phyloP scores from a whole-genome alignment of 2,329 filamentous ascomycete genomes.

The Cladosporium colombiae region DNA sequence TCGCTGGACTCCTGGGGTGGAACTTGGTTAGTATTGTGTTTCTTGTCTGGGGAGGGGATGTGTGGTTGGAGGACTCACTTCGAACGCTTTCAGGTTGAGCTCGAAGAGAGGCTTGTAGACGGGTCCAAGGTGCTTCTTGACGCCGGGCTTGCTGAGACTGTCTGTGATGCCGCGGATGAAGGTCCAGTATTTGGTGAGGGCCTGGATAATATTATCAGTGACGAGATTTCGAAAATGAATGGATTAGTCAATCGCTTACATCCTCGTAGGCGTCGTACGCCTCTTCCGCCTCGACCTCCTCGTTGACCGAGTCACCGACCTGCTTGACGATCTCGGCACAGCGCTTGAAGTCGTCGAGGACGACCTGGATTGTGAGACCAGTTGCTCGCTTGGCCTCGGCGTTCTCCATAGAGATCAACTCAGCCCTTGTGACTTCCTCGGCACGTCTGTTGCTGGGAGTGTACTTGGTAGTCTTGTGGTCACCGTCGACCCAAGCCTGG shows the following conservation, averaged over 20 bases:
- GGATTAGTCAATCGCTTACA: neutral
- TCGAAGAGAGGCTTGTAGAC: constrained; percentile 12
- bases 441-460: constrained; percentile 4
- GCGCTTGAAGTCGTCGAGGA: constrained; percentile 11
- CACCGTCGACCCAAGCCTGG: constrained; percentile 7
- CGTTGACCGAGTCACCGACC: constrained; percentile 3
- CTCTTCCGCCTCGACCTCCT: constrained; percentile 1
- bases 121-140: constrained; percentile 12
- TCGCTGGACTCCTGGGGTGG: neutral
- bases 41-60: too few species aligned
- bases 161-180: constrained; percentile 9
- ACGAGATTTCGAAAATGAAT: neutral
- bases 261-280: constrained; percentile 12
- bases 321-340: constrained; percentile 14
- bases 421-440: constrained; percentile 9
- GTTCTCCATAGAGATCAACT: constrained; percentile 14
- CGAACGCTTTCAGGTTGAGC: neutral
- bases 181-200: neutral
- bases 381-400: constrained; percentile 10
- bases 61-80: neutral
- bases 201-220: neutral
- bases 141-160: constrained; percentile 8
- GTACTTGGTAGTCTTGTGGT: constrained; percentile 10
- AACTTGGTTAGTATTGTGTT: neutral
- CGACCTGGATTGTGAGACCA: neutral